Evolutionary conservation across 1,284 basidiomycete species (phyloP).

Genomic region (Phaffia rhodozyma): DNA sequence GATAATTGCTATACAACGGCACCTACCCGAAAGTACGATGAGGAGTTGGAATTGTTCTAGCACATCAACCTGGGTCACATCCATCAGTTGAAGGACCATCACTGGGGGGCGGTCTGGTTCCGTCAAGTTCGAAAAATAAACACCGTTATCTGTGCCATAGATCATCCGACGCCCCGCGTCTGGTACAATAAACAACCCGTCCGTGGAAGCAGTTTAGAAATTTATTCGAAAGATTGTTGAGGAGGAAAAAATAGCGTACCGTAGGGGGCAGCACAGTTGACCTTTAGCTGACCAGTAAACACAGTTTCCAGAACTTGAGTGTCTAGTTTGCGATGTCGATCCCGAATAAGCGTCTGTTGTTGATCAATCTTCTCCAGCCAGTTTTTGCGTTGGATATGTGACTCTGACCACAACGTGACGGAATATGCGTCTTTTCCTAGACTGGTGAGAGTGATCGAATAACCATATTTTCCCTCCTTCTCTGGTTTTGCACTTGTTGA

Average conservation of each 20-base stretch:
- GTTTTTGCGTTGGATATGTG: slow-evolving; percentile 73
- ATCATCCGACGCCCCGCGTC: slow-evolving; percentile 77
- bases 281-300: slow-evolving; percentile 67
- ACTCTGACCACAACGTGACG: slow-evolving; percentile 84
- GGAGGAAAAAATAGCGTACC: slow-evolving; percentile 44
- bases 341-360: slow-evolving; percentile 74
- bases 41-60: slow-evolving; percentile 92
- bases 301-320: slow-evolving; percentile 74
- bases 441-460: slow-evolving; percentile 84
- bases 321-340: slow-evolving; percentile 79
- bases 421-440: slow-evolving; percentile 88
- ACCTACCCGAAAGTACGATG: slow-evolving; percentile 79
- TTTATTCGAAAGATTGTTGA: not conserved
- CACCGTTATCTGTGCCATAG: slow-evolving; percentile 93
- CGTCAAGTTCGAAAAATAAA: slow-evolving; percentile 79
- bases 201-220: not conserved
- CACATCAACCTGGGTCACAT: slow-evolving; percentile 91
- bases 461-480: slow-evolving; percentile 63
- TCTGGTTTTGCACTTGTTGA: slow-evolving; percentile 39
- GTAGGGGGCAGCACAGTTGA: slow-evolving; percentile 91
- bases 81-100: slow-evolving; percentile 76
- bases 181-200: slow-evolving; percentile 29
- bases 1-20: not conserved
- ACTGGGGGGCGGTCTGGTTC: slow-evolving; percentile 68
- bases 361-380: slow-evolving; percentile 89